Evolutionary conservation across 2,329 filamentous ascomycete genomes (phyloP).

Genomic region (Diplodia mutila): DNA sequence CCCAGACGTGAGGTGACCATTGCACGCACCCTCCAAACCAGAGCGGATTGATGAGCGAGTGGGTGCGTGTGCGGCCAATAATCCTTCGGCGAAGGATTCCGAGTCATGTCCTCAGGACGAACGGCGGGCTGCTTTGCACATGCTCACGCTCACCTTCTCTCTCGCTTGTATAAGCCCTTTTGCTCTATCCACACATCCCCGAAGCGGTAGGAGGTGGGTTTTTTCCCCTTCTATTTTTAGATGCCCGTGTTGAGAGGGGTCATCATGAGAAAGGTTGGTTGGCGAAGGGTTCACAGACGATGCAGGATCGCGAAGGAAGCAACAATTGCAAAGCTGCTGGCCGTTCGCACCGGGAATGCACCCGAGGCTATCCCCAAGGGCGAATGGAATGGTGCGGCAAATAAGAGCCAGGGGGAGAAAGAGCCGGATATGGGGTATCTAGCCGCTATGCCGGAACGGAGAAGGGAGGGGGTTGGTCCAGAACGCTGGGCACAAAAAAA

Average conservation of each 20-base stretch:
- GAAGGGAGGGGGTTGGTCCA: background rate
- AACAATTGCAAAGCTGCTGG: background rate
- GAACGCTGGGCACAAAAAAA: constrained; percentile 7
- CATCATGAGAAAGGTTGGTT: background rate
- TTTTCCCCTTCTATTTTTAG: background rate
- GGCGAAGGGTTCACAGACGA: background rate
- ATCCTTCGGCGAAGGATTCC: constrained; percentile 18
- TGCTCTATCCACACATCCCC: background rate
- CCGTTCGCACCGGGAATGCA: background rate
- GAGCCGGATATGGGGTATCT: constrained; percentile 19
- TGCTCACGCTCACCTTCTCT: background rate
- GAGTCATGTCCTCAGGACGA: constrained; percentile 2
- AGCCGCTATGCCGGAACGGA: constrained; percentile 15
- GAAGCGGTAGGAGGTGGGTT: background rate
- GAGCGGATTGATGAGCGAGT: background rate
- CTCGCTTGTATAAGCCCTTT: background rate
- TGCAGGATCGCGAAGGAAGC: background rate
- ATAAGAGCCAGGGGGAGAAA: background rate
- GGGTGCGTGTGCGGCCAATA: constrained; percentile 2
- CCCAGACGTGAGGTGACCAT: constrained; percentile 10
- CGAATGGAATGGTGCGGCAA: background rate
- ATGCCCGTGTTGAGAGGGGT: background rate
- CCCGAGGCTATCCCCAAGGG: background rate
- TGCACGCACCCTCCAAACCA: background rate
- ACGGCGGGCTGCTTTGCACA: background rate